These are phyloP conservation scores for Macrocybe gigantea DNA, from an alignment of 768 basidiomycete species.

Conservation along the genomic window DNA sequence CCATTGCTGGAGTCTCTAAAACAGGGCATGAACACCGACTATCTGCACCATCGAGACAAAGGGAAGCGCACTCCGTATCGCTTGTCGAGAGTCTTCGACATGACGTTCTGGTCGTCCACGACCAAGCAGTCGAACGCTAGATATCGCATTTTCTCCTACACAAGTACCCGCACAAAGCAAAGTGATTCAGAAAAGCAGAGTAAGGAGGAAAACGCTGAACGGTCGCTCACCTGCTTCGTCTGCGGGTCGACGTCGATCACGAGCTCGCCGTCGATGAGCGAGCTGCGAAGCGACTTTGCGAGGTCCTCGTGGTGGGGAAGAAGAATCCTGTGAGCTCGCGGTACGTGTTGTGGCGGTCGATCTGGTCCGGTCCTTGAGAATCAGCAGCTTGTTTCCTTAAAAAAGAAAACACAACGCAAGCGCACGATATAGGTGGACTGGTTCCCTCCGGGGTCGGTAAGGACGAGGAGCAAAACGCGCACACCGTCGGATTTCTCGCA, in stretches of 20 bases:
- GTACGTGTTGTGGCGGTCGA: constrained; percentile 92
- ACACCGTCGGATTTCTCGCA: constrained; percentile 98
- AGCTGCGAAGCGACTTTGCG: constrained; percentile 62
- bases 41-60: neutral
- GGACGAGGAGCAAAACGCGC: constrained; percentile 80
- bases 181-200: neutral
- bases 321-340: constrained; percentile 68
- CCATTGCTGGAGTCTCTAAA: constrained; percentile 73
- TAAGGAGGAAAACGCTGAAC: constrained; percentile 1
- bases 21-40: constrained; percentile 4
- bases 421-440: constrained; percentile 72
- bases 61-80: constrained; percentile 75
- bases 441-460: constrained; percentile 46
- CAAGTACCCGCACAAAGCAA: neutral
- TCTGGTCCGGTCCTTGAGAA: constrained; percentile 37
- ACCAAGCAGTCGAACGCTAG: constrained; percentile 94
- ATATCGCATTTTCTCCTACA: constrained; percentile 74
- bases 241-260: constrained; percentile 83
- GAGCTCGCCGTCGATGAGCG: constrained; percentile 89
- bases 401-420: constrained; percentile 18
- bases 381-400: neutral
- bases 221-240: constrained; percentile 53
- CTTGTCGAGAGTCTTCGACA: constrained; percentile 75
- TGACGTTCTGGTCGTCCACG: constrained; percentile 79
- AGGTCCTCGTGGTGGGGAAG: constrained; percentile 88